These are phyloP conservation scores for Periconia sp. DNA, from an alignment of 2,329 filamentous ascomycete species.

Conservation along the genomic window DNA sequence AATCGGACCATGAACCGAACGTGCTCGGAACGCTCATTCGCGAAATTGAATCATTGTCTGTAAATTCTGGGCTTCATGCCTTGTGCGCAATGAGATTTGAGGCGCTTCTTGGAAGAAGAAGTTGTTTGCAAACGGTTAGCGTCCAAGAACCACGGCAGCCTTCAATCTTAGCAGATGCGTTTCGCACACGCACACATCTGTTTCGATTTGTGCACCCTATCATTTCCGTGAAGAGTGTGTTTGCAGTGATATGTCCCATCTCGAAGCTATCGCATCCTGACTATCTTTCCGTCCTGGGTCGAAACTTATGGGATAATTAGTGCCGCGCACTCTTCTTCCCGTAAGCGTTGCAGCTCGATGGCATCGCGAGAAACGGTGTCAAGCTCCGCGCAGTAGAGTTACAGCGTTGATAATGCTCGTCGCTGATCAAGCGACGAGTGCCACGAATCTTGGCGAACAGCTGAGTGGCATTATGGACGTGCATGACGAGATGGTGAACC, in stretches of 20 bases:
- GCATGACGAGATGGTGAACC: too few relatives aligned
- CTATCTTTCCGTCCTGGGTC: too few relatives aligned
- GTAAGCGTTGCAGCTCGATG: too few relatives aligned
- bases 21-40: constrained; percentile 25
- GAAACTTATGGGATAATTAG: too few relatives aligned
- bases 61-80: constrained; percentile 12
- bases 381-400: too few relatives aligned
- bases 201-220: background rate
- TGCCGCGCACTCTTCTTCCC: too few relatives aligned
- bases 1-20: constrained; percentile 18
- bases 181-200: constrained; percentile 1
- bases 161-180: constrained; percentile 11
- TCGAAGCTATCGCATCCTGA: background rate
- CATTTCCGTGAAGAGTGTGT: background rate
- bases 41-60: constrained; percentile 25
- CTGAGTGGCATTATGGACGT: too few relatives aligned
- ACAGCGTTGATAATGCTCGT: too few relatives aligned
- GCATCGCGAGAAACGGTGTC: too few relatives aligned
- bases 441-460: too few relatives aligned
- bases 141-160: constrained; percentile 1
- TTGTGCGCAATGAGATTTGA: background rate
- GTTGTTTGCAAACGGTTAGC: constrained; percentile 10
- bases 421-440: too few relatives aligned
- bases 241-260: background rate
- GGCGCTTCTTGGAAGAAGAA: constrained; percentile 1